Evolutionary conservation across 2,329 filamentous ascomycete genomes (phyloP), one percentile per base, ranked within the genome.

Genomic region (Phialophora macrospora): DNA sequence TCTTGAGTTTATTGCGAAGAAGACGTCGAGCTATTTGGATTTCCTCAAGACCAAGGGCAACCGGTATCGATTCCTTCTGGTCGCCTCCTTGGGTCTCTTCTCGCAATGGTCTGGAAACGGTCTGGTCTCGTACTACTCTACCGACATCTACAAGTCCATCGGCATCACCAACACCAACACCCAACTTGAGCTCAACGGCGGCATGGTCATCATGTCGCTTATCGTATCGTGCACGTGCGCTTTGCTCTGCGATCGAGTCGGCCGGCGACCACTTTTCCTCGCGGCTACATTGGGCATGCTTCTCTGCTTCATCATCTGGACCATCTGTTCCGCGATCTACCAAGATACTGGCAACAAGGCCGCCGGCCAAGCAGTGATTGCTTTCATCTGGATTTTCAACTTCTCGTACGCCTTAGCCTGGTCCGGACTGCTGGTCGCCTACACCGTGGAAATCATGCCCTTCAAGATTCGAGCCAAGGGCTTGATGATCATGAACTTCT

Each of bases 11-110:
- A 75, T 81, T 59, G 78, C 79, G 63, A 77, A 80, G 64, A 80
- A 75, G 60, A 77, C 79, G 65, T 84, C 82, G 55, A 77, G 79
- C 67, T 90, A 88, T 74, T 68, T 84, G 20, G 87, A 90, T 74
- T 88, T 90, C 71, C 71, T 90, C 71, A 80, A 78, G 71, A 90
- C 88, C 28, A 78, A 79, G 26, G 85, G 83, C 46, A 87, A 87
- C 73, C 80, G 84, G 44, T 81, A 82, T 69, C 79, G 85, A 41
- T 76, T 86, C 30, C 72, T 85, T 55, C 85, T 88, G 62, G 76
- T 83, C 24, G 74, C 85, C 49, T 78, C 80, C 22, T 77, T 84
- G 5, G 84, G 84, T 63, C 76, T 85, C 62, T 86, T 86, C 76
- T 82, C 82, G 6, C 85, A 87, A 67, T 86, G 83, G 82, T 83